phyloP scores from a whole-genome alignment of 192 early-diverging fungal species.

The Coemansia sp. region DNA sequence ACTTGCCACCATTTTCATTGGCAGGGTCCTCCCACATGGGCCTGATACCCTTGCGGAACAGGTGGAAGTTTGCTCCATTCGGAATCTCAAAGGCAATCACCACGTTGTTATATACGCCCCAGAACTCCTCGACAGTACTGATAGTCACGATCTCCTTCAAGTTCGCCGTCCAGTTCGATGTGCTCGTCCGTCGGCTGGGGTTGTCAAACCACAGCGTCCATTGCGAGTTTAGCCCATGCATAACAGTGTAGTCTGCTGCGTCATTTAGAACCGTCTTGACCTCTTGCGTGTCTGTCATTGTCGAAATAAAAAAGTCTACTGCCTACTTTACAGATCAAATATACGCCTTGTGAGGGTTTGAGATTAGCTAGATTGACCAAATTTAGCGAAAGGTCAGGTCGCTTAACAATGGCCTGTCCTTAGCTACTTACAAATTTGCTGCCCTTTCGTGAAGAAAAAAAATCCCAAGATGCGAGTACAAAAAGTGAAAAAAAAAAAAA shows the following conservation, averaged over 20 bases:
- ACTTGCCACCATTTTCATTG: slow-evolving; percentile 92
- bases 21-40: slow-evolving; percentile 95
- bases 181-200: slow-evolving; percentile 75
- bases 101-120: slow-evolving; percentile 93
- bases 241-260: slow-evolving; percentile 73
- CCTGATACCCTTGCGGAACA: slow-evolving; percentile 90
- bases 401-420: not conserved
- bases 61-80: slow-evolving; percentile 85
- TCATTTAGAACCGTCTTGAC: slow-evolving; percentile 62
- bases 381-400: not conserved
- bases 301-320: not conserved
- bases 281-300: slow-evolving; percentile 40
- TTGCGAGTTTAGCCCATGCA: slow-evolving; percentile 82
- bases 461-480: not conserved
- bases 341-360: not conserved
- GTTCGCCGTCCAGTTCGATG: slow-evolving; percentile 77
- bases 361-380: slow-evolving; percentile 5
- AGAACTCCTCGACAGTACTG: slow-evolving; percentile 94
- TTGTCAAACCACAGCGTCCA: slow-evolving; percentile 98
- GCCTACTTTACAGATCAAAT: not conserved
- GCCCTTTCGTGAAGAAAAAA: not conserved
- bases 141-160: slow-evolving; percentile 91
- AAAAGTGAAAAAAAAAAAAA: not conserved
- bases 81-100: slow-evolving; percentile 71
- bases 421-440: slow-evolving; percentile 20